Base-by-base conservation (phyloP, 345 rosid species). In the Passiflora organensis region DNA sequence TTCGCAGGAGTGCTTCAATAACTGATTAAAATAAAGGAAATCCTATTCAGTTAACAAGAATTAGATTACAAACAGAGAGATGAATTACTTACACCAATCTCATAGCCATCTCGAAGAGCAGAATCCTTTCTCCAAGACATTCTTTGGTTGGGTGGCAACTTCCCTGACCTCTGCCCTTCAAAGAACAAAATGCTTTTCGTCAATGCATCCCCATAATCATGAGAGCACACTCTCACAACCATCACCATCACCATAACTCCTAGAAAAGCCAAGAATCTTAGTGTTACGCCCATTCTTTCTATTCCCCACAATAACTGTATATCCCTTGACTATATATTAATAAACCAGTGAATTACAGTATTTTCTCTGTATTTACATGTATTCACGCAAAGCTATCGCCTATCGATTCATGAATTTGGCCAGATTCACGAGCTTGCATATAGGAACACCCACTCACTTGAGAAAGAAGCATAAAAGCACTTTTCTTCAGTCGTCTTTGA, bases 111-210 rank as follows among this genome's bases (percentile, higher is more conserved):
- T 0, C 1, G 34, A 45, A 66, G 70, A 28, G 59, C 70, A 13
- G 70, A 65, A 38, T 65, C 70, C 25, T 58, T 51, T 47, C 70
- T 58, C 64, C 70, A 65, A 16, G 53, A 44, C 58, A 65, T 34
- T 42, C 70, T 65, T 43, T 58, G 64, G 32, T 42, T 52, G 45
- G 64, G 4, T 13, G 70, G 70, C 4, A 66, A 47, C 41, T 66
- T 66, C 23, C 70, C 70, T 12, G 70, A 66, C 55, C 70, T 66
- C 60, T 58, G 59, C 12, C 70, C 70, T 58, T 66, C 64, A 20
- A 58, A 66, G 50, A 66, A 66, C 64, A 66, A 6, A 50, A 66
- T 66, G 58, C 64, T 58, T 45, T 58, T 66, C 18, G 48, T 53
- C 48, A 59, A 52, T 37, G 70, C 70, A 51, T 66, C 64, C 2